These are phyloP conservation scores for Tulasnella calospora DNA, from an alignment of 768 basidiomycete species.

Conservation along the genomic window DNA sequence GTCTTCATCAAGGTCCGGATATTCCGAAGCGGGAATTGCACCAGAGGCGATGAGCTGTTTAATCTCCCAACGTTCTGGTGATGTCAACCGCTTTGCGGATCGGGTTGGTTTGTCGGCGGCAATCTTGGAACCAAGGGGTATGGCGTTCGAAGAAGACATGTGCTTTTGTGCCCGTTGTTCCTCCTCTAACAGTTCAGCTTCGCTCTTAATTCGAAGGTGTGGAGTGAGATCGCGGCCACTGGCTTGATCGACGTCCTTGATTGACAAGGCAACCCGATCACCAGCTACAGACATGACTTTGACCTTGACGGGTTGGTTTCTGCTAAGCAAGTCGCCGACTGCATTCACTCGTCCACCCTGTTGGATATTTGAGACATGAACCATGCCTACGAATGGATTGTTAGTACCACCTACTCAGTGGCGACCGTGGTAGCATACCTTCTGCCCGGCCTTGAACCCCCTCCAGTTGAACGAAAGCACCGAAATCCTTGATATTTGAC, in stretches of 20 bases:
- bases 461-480: conserved; percentile 87
- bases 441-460: conserved; percentile 81
- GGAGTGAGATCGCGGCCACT: conserved; percentile 90
- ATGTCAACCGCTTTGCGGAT: conserved; percentile 85
- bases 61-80: conserved; percentile 98
- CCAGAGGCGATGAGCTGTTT: conserved; percentile 98
- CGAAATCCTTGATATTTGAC: conserved; percentile 86
- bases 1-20: conserved; percentile 88
- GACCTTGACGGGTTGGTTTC: conserved; percentile 84
- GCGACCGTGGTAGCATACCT: conserved; percentile 51
- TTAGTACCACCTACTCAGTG: conserved; percentile 26
- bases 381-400: conserved; percentile 62
- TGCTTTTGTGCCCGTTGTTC: conserved; percentile 55
- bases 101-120: conserved; percentile 51
- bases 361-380: conserved; percentile 92
- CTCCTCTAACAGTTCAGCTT: conserved; percentile 82
- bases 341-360: conserved; percentile 78
- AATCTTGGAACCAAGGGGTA: conserved; percentile 59
- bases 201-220: conserved; percentile 88
- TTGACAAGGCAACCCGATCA: conserved; percentile 75
- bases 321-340: conserved; percentile 76
- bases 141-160: conserved; percentile 79
- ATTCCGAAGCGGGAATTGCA: conserved; percentile 84
- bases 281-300: conserved; percentile 95
- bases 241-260: conserved; percentile 95